Conservation (phyloP, 345 rosid genomes). For the Xanthoceras sorbifolium region DNA sequence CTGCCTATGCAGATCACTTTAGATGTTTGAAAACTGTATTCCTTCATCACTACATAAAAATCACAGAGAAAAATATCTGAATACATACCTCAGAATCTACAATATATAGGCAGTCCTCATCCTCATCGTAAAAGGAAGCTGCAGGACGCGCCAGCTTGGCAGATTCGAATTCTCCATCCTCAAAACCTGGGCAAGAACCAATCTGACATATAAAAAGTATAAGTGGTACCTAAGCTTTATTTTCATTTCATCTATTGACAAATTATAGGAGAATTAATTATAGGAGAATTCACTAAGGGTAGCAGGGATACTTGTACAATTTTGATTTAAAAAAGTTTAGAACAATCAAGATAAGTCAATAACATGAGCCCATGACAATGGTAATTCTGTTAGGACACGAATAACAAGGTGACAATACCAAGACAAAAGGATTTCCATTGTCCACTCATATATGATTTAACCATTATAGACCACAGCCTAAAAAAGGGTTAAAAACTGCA, state of each 20-base stretch:
- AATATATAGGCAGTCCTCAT: constrained; percentile 78
- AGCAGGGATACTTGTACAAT: background rate
- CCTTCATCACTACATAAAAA: background rate
- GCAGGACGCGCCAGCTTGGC: constrained; percentile 86
- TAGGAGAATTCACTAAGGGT: background rate
- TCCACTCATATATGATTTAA: background rate
- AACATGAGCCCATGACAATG: background rate
- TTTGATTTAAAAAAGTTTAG: background rate
- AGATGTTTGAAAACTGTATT: background rate
- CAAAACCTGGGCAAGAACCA: constrained; percentile 95
- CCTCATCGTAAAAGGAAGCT: constrained; percentile 62
- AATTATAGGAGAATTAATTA: background rate
- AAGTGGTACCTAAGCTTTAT: constrained; percentile 34
- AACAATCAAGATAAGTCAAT: background rate
- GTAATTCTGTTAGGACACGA: background rate
- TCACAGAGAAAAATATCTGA: constrained; percentile 16
- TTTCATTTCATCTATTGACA: constrained; percentile 19
- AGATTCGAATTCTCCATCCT: constrained; percentile 93
- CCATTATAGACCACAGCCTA: background rate
- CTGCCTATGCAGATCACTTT: background rate
- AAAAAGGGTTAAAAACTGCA: background rate
- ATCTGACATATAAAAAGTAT: constrained; percentile 64
- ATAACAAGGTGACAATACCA: constrained; percentile 1
- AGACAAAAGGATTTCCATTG: background rate
- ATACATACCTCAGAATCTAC: constrained; percentile 88